Conservation (phyloP, 23 red algal species). For the Cyanidiococcus yangmingshanensis region DNA sequence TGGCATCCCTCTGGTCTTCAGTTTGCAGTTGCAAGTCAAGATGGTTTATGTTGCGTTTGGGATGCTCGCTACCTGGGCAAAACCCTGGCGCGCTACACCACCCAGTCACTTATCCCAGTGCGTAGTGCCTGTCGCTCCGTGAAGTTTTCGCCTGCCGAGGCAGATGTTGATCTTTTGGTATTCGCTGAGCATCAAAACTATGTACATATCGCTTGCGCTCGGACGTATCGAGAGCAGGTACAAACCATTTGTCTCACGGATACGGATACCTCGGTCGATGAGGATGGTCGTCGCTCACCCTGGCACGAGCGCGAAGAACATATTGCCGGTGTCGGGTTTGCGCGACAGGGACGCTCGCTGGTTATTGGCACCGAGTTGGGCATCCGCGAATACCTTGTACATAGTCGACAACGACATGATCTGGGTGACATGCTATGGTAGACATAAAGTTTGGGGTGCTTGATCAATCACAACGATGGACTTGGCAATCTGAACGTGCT, state of each 20-base stretch:
- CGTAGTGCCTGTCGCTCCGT: constrained; percentile 17
- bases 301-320: constrained; percentile 4
- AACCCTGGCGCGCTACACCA: neutral
- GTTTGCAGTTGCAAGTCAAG: constrained; percentile 35
- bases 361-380: constrained; percentile 6
- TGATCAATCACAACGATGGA: no score
- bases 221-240: constrained; percentile 1
- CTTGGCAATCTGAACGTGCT: no score
- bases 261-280: neutral
- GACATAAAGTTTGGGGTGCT: neutral
- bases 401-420: neutral
- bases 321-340: neutral
- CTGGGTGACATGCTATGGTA: neutral
- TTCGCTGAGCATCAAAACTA: constrained; percentile 28
- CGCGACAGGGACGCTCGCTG: neutral
- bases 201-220: constrained; percentile 21
- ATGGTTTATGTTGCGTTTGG: constrained; percentile 9
- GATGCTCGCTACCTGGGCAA: constrained; percentile 16
- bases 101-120: neutral
- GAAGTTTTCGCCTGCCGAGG: constrained; percentile 20
- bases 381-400: neutral
- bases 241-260: neutral
- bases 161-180: constrained; percentile 17
- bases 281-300: neutral
- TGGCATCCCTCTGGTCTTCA: constrained; percentile 17